phyloP scores from a whole-genome alignment of 1,284 basidiomycete species.

The Tilletia indica region DNA sequence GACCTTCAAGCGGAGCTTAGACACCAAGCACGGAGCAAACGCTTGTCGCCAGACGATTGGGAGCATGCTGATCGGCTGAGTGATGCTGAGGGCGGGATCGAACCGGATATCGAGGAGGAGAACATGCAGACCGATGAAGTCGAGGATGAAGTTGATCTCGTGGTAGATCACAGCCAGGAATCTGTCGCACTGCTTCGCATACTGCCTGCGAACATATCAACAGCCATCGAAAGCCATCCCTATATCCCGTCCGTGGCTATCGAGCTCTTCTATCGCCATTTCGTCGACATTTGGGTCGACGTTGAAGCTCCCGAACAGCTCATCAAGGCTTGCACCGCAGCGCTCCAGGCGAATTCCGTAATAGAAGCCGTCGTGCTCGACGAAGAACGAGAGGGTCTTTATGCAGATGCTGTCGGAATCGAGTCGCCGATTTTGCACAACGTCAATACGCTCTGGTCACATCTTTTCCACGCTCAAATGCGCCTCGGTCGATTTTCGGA shows the following conservation, averaged over 20 bases:
- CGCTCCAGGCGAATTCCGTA: conserved; percentile 28
- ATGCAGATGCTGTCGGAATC: background rate
- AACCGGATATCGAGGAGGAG: background rate
- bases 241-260: background rate
- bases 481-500: conserved; percentile 39
- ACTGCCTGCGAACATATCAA: background rate
- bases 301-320: conserved; percentile 32
- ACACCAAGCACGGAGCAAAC: background rate
- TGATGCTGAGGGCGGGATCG: background rate
- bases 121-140: background rate
- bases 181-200: background rate
- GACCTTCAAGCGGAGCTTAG: background rate
- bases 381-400: background rate
- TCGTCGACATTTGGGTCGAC: conserved; percentile 32
- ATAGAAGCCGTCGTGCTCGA: background rate
- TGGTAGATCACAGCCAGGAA: background rate
- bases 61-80: background rate
- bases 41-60: background rate
- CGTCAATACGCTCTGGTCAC: conserved; percentile 39
- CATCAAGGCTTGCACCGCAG: conserved; percentile 33
- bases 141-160: background rate
- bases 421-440: conserved; percentile 14
- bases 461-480: conserved; percentile 45
- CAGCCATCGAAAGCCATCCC: background rate
- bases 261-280: conserved; percentile 5